Evolutionary conservation across 441 rosid species (phyloP).

Genomic region (Flueggea neowawraea): DNA sequence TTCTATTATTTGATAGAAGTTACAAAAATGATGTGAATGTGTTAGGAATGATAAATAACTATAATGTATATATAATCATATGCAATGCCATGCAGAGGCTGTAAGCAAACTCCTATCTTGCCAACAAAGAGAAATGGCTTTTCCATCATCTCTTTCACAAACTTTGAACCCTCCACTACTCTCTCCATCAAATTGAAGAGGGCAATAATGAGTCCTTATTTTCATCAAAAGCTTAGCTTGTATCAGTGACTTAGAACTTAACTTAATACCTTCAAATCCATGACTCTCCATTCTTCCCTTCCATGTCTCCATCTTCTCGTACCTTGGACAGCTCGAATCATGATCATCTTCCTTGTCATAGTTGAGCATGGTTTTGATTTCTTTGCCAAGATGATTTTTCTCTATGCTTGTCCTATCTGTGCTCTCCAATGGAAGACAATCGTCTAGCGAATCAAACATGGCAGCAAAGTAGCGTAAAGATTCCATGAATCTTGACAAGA

Average conservation of each 20-base stretch:
- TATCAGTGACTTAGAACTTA: constrained; percentile 55
- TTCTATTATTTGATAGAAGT: constrained; percentile 13
- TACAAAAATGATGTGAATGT: constrained; percentile 22
- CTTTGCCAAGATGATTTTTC: constrained; percentile 58
- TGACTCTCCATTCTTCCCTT: constrained; percentile 58
- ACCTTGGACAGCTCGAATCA: constrained; percentile 8
- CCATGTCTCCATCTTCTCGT: constrained; percentile 57
- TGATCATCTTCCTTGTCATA: constrained; percentile 17
- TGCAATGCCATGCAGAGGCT: constrained; percentile 63
- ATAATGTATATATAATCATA: neutral
- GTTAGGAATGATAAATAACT: constrained; percentile 8
- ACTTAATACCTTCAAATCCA: constrained; percentile 42
- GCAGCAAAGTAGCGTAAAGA: constrained; percentile 62
- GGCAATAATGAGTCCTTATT: constrained; percentile 42
- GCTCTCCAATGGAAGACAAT: constrained; percentile 57
- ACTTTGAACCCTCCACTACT: constrained; percentile 41
- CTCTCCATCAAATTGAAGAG: constrained; percentile 46
- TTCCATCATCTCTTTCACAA: constrained; percentile 52
- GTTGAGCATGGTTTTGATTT: constrained; percentile 50
- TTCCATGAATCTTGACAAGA: constrained; percentile 62
- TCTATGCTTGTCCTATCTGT: constrained; percentile 47
- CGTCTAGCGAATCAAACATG: constrained; percentile 66
- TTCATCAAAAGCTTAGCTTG: constrained; percentile 64
- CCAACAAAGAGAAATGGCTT: constrained; percentile 55
- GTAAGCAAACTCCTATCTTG: constrained; percentile 56